Conservation (phyloP, 345 rosid species). For the Populus nigra region DNA sequence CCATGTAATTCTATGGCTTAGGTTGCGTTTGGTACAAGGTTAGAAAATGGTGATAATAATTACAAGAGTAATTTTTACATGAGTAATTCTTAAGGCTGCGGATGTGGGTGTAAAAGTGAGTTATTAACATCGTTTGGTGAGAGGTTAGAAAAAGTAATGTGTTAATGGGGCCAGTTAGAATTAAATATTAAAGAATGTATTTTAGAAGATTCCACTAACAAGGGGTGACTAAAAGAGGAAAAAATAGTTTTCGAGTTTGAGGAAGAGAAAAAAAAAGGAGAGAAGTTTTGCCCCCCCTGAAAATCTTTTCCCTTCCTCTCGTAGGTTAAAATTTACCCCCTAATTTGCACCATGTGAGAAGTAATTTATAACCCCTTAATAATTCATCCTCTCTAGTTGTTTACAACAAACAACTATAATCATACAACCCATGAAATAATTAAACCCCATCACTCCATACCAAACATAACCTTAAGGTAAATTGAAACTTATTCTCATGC, state of each 20-base stretch:
- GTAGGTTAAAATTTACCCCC: neutral
- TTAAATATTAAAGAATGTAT: neutral
- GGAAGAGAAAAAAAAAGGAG: neutral
- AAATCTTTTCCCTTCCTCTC: neutral
- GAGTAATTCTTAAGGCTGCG: neutral
- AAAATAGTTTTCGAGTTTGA: neutral
- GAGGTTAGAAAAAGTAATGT: neutral
- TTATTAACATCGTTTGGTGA: neutral
- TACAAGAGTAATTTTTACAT: neutral
- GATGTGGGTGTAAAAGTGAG: neutral
- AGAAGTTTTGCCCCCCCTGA: neutral
- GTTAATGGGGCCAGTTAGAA: neutral
- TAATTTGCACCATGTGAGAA: neutral
- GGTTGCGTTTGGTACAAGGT: neutral
- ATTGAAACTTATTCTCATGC: neutral
- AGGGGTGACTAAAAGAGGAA: neutral
- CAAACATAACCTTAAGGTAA: neutral
- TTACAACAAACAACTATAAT: neutral
- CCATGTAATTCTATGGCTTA: neutral
- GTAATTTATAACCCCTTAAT: neutral
- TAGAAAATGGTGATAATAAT: neutral
- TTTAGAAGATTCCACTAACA: neutral
- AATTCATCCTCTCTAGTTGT: neutral
- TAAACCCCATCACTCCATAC: neutral
- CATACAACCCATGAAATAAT: neutral